phyloP scores from a whole-genome alignment of 345 rosid species.

The Boechera stricta region DNA sequence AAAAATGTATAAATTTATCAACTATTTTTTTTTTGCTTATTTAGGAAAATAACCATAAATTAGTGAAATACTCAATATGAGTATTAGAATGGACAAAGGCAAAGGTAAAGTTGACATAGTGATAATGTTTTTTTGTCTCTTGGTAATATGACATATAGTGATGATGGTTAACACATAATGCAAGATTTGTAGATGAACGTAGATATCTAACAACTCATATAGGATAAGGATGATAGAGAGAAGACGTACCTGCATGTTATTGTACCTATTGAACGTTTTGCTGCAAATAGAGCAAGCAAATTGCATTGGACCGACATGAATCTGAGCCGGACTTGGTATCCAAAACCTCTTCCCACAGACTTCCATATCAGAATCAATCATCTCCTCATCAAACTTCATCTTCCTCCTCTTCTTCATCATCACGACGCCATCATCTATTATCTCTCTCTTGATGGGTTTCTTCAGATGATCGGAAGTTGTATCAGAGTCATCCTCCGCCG shows the following conservation, averaged over 20 bases:
- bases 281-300: conserved; percentile 96
- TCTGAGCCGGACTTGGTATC: conserved; percentile 98
- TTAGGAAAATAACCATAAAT: conserved; percentile 8
- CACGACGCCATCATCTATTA: conserved; percentile 29
- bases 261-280: conserved; percentile 99
- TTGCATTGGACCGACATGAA: conserved; percentile 94
- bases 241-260: conserved; percentile 92
- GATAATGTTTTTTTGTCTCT: neutral
- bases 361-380: conserved; percentile 37
- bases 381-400: conserved; percentile 18
- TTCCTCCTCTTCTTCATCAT: conserved; percentile 42
- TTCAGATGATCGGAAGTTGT: conserved; percentile 33
- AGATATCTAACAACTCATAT: conserved; percentile 17
- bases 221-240: conserved; percentile 12
- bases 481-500: conserved; percentile 42
- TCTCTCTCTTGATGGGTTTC: conserved; percentile 40
- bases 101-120: conserved; percentile 43
- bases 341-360: conserved; percentile 52
- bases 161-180: conserved; percentile 1
- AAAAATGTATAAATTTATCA: neutral
- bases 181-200: conserved; percentile 10
- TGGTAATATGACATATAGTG: conserved; percentile 20
- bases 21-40: neutral
- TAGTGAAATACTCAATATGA: neutral
- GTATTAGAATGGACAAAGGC: conserved; percentile 33